phyloP scores from a whole-genome alignment of 495 filamentous ascomycete genomes.

The Penicillium diatomitis region DNA sequence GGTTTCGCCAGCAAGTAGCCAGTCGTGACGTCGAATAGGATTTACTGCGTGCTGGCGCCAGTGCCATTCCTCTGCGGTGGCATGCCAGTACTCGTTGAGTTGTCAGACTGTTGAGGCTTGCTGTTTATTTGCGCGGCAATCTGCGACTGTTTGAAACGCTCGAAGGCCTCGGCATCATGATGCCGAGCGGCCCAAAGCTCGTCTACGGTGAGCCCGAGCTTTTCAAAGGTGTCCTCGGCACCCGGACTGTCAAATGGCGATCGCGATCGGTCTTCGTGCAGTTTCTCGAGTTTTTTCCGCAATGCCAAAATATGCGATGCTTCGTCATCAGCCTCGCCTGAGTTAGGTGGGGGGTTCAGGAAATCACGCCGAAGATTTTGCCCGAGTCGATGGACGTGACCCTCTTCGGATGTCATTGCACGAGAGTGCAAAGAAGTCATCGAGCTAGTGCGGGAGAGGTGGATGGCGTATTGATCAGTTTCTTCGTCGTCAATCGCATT shows the following conservation, averaged over 20 bases:
- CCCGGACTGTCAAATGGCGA: slow-evolving; percentile 47
- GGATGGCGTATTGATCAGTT: slow-evolving; percentile 36
- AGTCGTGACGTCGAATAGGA: background rate
- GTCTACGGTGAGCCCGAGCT: slow-evolving; percentile 46
- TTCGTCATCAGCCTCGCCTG: slow-evolving; percentile 27
- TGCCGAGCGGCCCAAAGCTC: slow-evolving; percentile 43
- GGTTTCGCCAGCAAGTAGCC: background rate
- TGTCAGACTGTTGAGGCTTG: slow-evolving; percentile 12
- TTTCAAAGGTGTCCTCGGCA: slow-evolving; percentile 49
- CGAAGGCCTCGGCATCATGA: slow-evolving; percentile 52
- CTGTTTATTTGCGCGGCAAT: slow-evolving; percentile 55
- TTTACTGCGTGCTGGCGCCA: background rate
- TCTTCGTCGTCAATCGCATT: slow-evolving; percentile 40
- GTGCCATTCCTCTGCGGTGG: slow-evolving; percentile 1
- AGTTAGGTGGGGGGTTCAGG: slow-evolving; percentile 35
- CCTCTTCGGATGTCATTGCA: slow-evolving; percentile 80
- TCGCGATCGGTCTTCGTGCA: slow-evolving; percentile 49
- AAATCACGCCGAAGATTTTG: slow-evolving; percentile 71
- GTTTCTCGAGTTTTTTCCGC: slow-evolving; percentile 51
- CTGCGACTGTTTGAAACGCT: slow-evolving; percentile 56
- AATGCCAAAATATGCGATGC: slow-evolving; percentile 50
- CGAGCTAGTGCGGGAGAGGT: slow-evolving; percentile 61
- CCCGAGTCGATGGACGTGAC: slow-evolving; percentile 73
- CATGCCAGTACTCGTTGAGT: too few species aligned
- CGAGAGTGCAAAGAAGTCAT: slow-evolving; percentile 72